phyloP scores from a whole-genome alignment of 371 early-diverging fungal genomes.

The Circinella umbellata region DNA sequence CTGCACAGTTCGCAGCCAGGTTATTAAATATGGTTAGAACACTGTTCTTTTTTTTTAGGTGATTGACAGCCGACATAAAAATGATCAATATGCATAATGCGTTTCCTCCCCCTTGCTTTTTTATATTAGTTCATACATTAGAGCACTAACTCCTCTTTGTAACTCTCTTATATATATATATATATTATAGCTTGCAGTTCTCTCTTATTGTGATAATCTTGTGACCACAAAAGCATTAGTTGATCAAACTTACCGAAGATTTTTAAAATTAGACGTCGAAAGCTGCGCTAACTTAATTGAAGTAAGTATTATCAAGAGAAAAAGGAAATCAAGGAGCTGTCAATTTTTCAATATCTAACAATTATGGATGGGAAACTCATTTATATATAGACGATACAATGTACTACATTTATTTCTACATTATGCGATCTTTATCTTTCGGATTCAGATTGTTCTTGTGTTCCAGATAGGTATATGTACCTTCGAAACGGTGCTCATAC shows the following conservation, averaged over 20 bases:
- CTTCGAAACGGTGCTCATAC: slow-evolving; percentile 1
- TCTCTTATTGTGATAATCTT: slow-evolving; percentile 21
- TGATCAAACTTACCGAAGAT: slow-evolving; percentile 23
- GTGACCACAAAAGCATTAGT: slow-evolving; percentile 10
- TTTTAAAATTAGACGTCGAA: slow-evolving; percentile 14
- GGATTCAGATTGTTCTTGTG: slow-evolving; percentile 16
- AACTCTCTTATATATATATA: background rate
- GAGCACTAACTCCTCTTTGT: no score
- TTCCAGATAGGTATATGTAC: slow-evolving; percentile 9
- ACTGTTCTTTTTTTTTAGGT: background rate
- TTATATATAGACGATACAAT: slow-evolving; percentile 11
- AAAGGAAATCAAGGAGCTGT: background rate
- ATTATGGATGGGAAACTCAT: background rate
- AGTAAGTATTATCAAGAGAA: background rate
- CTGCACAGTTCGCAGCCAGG: slow-evolving; percentile 20
- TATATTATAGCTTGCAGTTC: slow-evolving; percentile 16
- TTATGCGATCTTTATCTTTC: slow-evolving; percentile 21
- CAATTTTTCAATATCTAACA: no score
- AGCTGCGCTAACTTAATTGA: slow-evolving; percentile 18
- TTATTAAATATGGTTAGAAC: slow-evolving; percentile 25
- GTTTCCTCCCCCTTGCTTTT: no score
- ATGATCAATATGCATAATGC: background rate
- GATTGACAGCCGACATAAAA: no score
- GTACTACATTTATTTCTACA: slow-evolving; percentile 19
- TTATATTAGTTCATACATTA: no score